These are phyloP conservation scores for Micromonas pusilla DNA, from an alignment of 139 green algal genomes.

Conservation along the genomic window DNA sequence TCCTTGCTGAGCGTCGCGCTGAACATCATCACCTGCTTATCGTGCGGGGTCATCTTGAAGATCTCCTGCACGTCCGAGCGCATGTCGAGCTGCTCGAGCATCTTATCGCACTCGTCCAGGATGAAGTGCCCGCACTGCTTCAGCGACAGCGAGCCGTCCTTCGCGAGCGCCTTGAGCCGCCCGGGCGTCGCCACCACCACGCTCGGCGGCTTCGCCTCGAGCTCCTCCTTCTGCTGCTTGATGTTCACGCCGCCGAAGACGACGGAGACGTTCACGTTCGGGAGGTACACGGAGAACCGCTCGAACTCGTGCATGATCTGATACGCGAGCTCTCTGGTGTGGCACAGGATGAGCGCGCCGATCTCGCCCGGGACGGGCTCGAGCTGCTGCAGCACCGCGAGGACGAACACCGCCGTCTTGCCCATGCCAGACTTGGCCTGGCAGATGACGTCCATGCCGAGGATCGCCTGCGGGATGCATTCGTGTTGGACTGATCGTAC, in stretches of 20 bases:
- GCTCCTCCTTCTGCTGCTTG: constrained; percentile 69
- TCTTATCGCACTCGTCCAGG: constrained; percentile 99
- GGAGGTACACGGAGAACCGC: constrained; percentile 81
- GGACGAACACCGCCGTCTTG: constrained; percentile 99
- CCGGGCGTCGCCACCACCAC: constrained; percentile 95
- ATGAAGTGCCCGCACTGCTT: constrained; percentile 88
- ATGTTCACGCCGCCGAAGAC: constrained; percentile 91
- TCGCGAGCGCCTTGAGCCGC: constrained; percentile 71
- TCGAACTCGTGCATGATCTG: constrained; percentile 99
- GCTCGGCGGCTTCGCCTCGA: constrained; percentile 79
- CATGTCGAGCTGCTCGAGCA: constrained; percentile 96
- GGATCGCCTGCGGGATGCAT: constrained; percentile 96
- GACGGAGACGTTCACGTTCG: constrained; percentile 76
- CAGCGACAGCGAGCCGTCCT: constrained; percentile 73
- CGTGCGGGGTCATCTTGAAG: constrained; percentile 95
- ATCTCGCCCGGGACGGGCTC: constrained; percentile 64
- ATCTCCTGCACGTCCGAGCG: constrained; percentile 92
- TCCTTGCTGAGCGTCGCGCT: constrained; percentile 85
- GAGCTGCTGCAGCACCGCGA: constrained; percentile 95
- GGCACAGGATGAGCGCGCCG: constrained; percentile 83
- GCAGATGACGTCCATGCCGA: constrained; percentile 96
- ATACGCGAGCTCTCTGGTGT: constrained; percentile 97
- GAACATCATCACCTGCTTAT: constrained; percentile 99
- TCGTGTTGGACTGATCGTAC: constrained; percentile 90
- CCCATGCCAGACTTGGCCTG: constrained; percentile 99